Conservation (phyloP, 2,329 filamentous ascomycete species). For the Hortaea sp. region DNA sequence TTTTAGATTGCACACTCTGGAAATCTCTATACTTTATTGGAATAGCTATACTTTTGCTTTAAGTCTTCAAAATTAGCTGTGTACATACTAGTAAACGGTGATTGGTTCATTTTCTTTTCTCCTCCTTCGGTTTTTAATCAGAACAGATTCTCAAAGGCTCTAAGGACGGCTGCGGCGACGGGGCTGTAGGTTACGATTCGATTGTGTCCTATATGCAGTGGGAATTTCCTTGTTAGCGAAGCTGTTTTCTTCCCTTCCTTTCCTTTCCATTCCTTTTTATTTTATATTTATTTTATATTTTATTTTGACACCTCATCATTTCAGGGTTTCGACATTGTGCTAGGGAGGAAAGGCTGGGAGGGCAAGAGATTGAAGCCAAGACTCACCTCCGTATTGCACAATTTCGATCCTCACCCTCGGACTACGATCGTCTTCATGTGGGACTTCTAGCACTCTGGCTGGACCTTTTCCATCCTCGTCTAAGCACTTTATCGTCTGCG, state of each 20-base stretch:
- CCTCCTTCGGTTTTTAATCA: too few relatives aligned
- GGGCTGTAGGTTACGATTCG: conserved; percentile 55
- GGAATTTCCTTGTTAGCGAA: not conserved
- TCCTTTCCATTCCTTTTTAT: not conserved
- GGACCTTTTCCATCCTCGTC: too few relatives aligned
- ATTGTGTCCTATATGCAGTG: conserved; percentile 51
- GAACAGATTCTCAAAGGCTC: conserved; percentile 45
- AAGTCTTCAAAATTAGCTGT: too few relatives aligned
- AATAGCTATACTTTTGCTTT: too few relatives aligned
- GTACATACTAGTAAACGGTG: too few relatives aligned
- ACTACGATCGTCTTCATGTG: conserved; percentile 7
- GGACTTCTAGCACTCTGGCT: too few relatives aligned
- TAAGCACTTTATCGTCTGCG: conserved; percentile 10
- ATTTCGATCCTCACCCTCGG: conserved; percentile 32
- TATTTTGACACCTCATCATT: too few relatives aligned
- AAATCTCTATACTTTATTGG: too few relatives aligned
- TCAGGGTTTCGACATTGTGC: not conserved
- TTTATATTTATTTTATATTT: too few relatives aligned
- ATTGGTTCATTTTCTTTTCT: too few relatives aligned
- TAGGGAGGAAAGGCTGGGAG: not conserved
- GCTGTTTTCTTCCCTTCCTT: not conserved
- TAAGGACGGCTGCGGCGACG: conserved; percentile 54
- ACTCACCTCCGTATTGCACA: conserved; percentile 33
- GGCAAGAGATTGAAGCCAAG: not conserved
- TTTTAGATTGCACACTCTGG: too few relatives aligned